Evolutionary conservation across 1,284 basidiomycete species (phyloP).

Genomic region (Hypsizygus ulmarius): DNA sequence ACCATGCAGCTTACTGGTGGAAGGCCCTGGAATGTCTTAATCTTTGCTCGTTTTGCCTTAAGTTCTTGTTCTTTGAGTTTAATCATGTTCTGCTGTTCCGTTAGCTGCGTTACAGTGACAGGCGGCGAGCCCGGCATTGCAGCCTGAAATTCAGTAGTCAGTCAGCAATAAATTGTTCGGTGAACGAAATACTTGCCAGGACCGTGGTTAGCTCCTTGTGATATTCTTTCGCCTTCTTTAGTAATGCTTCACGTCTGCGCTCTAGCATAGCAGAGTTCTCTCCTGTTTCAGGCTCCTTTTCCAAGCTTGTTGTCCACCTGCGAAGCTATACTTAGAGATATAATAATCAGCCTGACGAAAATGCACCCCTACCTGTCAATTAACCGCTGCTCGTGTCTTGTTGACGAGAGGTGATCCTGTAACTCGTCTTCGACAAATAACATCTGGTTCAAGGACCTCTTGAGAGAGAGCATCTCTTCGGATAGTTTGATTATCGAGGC

Average conservation of each 20-base stretch:
- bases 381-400: slow-evolving; percentile 34
- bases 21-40: slow-evolving; percentile 46
- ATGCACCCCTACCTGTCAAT: slow-evolving; percentile 34
- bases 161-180: background rate
- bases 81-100: slow-evolving; percentile 36
- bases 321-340: background rate
- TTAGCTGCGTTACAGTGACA: slow-evolving; percentile 36
- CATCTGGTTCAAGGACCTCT: slow-evolving; percentile 32
- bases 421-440: slow-evolving; percentile 37
- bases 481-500: slow-evolving; percentile 35
- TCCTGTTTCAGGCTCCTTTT: slow-evolving; percentile 22
- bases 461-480: slow-evolving; percentile 28
- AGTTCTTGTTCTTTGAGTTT: slow-evolving; percentile 35
- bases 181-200: slow-evolving; percentile 23
- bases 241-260: slow-evolving; percentile 35
- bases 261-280: slow-evolving; percentile 33
- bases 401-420: slow-evolving; percentile 28
- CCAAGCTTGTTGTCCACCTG: slow-evolving; percentile 38
- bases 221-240: slow-evolving; percentile 45
- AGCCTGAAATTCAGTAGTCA: slow-evolving; percentile 21
- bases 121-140: slow-evolving; percentile 30
- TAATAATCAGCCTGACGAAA: background rate
- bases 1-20: slow-evolving; percentile 38
- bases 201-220: slow-evolving; percentile 37
- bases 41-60: slow-evolving; percentile 41